phyloP scores from a whole-genome alignment of 306 rosid species.

The Vigna reflexopilosa region DNA sequence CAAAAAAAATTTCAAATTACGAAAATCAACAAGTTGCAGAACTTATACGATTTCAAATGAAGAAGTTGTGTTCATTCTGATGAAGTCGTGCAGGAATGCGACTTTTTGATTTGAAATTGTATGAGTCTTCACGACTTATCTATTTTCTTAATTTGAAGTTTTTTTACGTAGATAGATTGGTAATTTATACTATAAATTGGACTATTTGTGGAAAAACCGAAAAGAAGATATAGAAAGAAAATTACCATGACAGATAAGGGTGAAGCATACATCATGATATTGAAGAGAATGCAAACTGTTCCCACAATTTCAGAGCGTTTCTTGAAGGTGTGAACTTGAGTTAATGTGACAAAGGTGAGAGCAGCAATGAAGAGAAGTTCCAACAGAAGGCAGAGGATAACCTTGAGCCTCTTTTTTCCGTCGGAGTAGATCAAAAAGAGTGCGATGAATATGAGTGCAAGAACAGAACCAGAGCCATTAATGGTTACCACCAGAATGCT shows the following conservation, averaged over 20 bases:
- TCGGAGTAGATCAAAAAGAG: constrained; percentile 71
- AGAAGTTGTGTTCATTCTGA: no score
- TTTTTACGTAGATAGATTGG: no score
- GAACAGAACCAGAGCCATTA: constrained; percentile 63
- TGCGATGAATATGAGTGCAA: constrained; percentile 65
- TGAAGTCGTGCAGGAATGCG: rapidly evolving
- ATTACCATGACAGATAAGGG: constrained; percentile 80
- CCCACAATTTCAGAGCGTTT: constrained; percentile 74
- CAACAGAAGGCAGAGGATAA: constrained; percentile 43
- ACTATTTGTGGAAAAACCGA: no score
- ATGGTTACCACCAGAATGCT: constrained; percentile 75
- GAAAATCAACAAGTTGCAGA: rapidly evolving
- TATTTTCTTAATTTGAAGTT: no score
- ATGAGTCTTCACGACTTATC: no score
- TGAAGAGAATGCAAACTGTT: constrained; percentile 61
- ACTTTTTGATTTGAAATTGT: no score
- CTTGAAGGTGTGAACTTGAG: constrained; percentile 45
- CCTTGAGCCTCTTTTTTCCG: constrained; percentile 64
- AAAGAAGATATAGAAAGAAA: background rate
- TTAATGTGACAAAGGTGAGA: constrained; percentile 53
- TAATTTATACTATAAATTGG: no score
- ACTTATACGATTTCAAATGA: no score
- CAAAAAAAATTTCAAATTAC: no score
- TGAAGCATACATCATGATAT: constrained; percentile 91
- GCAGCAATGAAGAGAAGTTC: constrained; percentile 57